phyloP scores from a whole-genome alignment of 306 rosid species.

The Phaseolus lunatus region DNA sequence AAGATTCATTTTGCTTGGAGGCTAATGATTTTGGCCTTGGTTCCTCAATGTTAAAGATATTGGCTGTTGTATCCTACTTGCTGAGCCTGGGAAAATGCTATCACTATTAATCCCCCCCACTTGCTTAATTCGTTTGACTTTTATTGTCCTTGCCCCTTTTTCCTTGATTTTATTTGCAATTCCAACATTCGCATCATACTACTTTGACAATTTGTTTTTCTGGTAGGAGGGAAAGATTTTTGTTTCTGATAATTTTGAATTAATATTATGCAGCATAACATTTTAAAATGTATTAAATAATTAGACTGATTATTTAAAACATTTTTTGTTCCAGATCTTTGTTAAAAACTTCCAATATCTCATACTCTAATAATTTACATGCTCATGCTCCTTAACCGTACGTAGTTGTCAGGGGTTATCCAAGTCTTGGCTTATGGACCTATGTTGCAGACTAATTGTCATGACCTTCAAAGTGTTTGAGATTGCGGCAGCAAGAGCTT shows the following conservation, averaged over 20 bases:
- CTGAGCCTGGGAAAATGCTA: conserved; percentile 37
- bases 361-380: conserved; percentile 36
- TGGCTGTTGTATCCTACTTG: conserved; percentile 73
- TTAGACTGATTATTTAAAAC: conserved; percentile 28
- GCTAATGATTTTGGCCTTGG: conserved; percentile 61
- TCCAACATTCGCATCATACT: conserved; percentile 20
- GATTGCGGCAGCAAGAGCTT: conserved; percentile 48
- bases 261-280: conserved; percentile 25
- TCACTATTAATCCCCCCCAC: conserved; percentile 19
- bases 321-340: not conserved
- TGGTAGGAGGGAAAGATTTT: not conserved
- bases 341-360: not conserved
- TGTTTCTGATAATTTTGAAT: conserved; percentile 1
- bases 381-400: conserved; percentile 62
- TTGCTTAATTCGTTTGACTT: conserved; percentile 7
- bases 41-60: conserved; percentile 57
- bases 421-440: conserved; percentile 58
- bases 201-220: conserved; percentile 1
- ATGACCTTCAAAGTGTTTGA: conserved; percentile 61
- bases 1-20: conserved; percentile 61
- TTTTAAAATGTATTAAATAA: conserved; percentile 21
- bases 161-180: conserved; percentile 17
- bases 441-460: conserved; percentile 54
- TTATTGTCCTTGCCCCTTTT: not conserved
- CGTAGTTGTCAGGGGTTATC: conserved; percentile 52